Conservation (phyloP, 805 yeast species). For the Millerozyma miso region DNA sequence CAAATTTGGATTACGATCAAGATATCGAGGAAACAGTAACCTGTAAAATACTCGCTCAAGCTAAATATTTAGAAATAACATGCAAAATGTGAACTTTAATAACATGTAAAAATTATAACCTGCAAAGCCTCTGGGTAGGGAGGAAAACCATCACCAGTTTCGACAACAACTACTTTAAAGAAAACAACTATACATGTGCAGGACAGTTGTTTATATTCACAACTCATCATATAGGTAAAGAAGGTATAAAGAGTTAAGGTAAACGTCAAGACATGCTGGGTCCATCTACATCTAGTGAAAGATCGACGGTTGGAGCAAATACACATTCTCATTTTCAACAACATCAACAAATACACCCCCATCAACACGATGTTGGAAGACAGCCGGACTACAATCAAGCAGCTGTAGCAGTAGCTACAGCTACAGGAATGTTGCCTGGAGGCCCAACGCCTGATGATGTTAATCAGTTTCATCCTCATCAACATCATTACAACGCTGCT, state of each 20-base stretch:
- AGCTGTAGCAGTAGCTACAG: slow-evolving; percentile 15
- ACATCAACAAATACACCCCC: slow-evolving; percentile 8
- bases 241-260: slow-evolving; percentile 1
- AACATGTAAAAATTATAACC: not conserved
- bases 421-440: slow-evolving; percentile 14
- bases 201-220: slow-evolving; percentile 21
- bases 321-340: slow-evolving; percentile 5
- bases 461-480: slow-evolving; percentile 12
- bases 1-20: no score
- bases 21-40: no score
- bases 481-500: slow-evolving; percentile 16
- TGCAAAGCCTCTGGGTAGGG: slow-evolving; percentile 1
- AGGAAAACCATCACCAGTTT: slow-evolving; percentile 7
- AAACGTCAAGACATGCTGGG: slow-evolving; percentile 17
- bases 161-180: slow-evolving; percentile 6
- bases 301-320: slow-evolving; percentile 17
- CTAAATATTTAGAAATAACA: not conserved
- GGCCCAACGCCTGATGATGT: slow-evolving; percentile 10
- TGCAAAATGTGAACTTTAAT: not conserved
- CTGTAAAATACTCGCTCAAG: no score
- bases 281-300: slow-evolving; percentile 28
- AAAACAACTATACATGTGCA: slow-evolving; percentile 16
- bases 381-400: slow-evolving; percentile 11
- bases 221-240: slow-evolving; percentile 6
- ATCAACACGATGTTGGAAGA: slow-evolving; percentile 10